Percentiles rank a stretch among this genome's conserved stretches.
Evolutionary conservation across 805 yeast genomes (phyloP).

Genomic region (Nakazawaea siamensis): DNA sequence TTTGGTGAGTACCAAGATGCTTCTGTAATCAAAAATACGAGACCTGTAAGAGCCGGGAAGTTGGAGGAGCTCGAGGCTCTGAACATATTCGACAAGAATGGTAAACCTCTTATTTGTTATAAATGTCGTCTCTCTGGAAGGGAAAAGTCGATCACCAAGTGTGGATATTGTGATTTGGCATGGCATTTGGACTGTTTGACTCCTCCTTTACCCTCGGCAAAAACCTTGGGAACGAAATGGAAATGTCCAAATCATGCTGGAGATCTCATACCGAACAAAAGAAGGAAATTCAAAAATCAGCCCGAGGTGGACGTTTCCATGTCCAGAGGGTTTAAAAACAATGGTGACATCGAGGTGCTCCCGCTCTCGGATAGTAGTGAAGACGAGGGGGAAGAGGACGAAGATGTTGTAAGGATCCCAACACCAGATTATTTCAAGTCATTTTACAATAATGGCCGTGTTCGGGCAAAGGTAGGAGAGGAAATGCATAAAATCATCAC

Average conservation of each 20-base stretch:
- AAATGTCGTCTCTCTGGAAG: constrained; percentile 69
- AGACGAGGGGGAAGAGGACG: constrained; percentile 19
- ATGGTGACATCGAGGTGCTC: constrained; percentile 52
- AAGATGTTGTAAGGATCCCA: constrained; percentile 19
- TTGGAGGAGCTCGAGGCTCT: constrained; percentile 53
- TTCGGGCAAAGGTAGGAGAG: constrained; percentile 13
- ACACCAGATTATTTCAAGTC: constrained; percentile 28
- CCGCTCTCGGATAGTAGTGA: constrained; percentile 31
- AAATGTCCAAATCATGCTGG: constrained; percentile 83
- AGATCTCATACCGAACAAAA: constrained; percentile 31
- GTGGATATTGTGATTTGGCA: constrained; percentile 75
- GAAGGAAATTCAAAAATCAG: constrained; percentile 44
- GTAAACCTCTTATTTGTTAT: constrained; percentile 64
- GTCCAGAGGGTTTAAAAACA: constrained; percentile 40
- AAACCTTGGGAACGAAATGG: constrained; percentile 77
- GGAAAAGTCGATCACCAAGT: constrained; percentile 51
- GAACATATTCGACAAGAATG: constrained; percentile 57
- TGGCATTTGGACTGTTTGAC: constrained; percentile 89
- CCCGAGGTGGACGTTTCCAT: constrained; percentile 46
- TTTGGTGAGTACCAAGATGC: constrained; percentile 69
- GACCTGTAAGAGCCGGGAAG: constrained; percentile 32
- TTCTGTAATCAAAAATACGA: constrained; percentile 38
- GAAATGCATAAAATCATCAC: constrained; percentile 12
- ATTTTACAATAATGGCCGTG: constrained; percentile 25
- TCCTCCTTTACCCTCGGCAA: constrained; percentile 66